phyloP scores from a whole-genome alignment of 1,284 basidiomycete genomes.

The Chalciporus sp. region DNA sequence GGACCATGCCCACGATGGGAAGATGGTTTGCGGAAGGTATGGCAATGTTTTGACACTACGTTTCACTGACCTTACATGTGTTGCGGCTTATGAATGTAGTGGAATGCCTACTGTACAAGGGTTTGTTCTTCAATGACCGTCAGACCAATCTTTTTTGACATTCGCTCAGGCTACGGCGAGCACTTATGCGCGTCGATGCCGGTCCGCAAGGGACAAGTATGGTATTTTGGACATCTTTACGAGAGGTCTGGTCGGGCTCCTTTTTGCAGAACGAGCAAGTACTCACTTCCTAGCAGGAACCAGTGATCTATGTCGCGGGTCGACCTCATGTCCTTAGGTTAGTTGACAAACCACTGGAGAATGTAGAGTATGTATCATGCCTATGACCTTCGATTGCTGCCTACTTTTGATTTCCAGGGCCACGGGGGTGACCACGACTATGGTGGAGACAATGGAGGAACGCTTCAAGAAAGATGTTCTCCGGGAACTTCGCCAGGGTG shows the following conservation, averaged over 20 bases:
- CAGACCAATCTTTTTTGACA: not conserved
- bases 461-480: constrained; percentile 91
- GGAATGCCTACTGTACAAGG: constrained; percentile 91
- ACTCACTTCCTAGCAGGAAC: constrained; percentile 61
- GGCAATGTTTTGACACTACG: constrained; percentile 17
- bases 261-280: not conserved
- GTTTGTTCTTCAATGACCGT: constrained; percentile 40
- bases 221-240: constrained; percentile 89
- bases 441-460: constrained; percentile 93
- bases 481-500: constrained; percentile 71
- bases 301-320: constrained; percentile 90
- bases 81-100: constrained; percentile 37
- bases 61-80: not conserved
- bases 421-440: constrained; percentile 90
- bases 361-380: constrained; percentile 76
- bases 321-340: constrained; percentile 94
- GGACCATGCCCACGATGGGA: constrained; percentile 45
- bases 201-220: constrained; percentile 69
- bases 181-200: constrained; percentile 81
- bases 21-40: constrained; percentile 85
- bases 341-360: constrained; percentile 86
- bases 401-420: constrained; percentile 53
- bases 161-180: constrained; percentile 71
- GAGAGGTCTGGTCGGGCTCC: constrained; percentile 60
- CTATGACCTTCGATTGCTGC: not conserved